Evolutionary conservation across 1,139 yeast genomes (phyloP), one percentile per base, ranked within the genome.

Genomic region (Yueomyces sp.): DNA sequence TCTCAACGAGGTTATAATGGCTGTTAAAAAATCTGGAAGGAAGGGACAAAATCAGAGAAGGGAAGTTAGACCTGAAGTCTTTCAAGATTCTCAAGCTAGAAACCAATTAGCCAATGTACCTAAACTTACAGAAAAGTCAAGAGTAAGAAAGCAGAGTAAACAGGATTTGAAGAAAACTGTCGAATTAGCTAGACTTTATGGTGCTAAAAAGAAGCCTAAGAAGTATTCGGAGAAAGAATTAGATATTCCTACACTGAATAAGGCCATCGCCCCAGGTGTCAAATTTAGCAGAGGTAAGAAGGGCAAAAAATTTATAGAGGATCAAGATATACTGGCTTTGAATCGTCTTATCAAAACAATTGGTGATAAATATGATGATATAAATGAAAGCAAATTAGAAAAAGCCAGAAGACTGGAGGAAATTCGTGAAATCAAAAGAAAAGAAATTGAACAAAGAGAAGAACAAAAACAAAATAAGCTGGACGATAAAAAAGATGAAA

Each of bases 301-400:
- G 66, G 97, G 97, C 42, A 91, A 91, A 68, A 81, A 81, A 55
- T 87, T 89, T 62, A 80, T 87, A 30, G 82, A 67, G 41, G 93
- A 84, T 57, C 70, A 75, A 48, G 91, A 84, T 56, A 63, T 77
- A 33, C 66, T 83, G 55, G 72, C 76, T 40, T 54, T 80, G 59
- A 75, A 70, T 48, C 72, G 94, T 62, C 70, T 91, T 50, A 78
- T 87, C 42, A 79, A 77, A 54, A 76, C 82, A 32, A 87, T 91
- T 42, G 86, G 87, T 53, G 95, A 87, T 57, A 76, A 80, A 48
- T 73, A 80, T 51, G 96, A 89, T 54, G 73, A 76, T 41, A 75
- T 77, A n/a, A 81, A 83, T 55, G 96, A 93, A 56, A 82, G 95
- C 52, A 89, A 87, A 63, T 69, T 91, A 47, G 98, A 91, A 60